Percentiles rank a stretch among this genome's conserved stretches.
These are phyloP conservation scores for Hypoxylon sp. DNA, from an alignment of 2,329 filamentous ascomycete genomes.

Conservation along the genomic window DNA sequence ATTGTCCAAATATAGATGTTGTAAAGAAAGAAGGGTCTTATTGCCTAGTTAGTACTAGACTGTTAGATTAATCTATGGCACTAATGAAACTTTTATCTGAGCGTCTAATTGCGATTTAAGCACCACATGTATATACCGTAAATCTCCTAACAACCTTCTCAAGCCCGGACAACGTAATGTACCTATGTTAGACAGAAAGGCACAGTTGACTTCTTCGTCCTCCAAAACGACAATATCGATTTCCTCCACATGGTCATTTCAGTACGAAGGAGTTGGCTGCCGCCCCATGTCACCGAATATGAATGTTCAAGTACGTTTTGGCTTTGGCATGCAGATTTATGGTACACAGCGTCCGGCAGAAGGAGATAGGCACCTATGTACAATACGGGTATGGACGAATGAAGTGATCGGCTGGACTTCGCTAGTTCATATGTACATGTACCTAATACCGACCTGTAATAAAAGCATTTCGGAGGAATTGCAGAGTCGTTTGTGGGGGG, in stretches of 20 bases:
- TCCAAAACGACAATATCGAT: constrained; percentile 18
- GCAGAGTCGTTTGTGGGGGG: constrained; percentile 29
- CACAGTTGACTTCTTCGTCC: constrained; percentile 3
- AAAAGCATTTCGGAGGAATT: constrained; percentile 28
- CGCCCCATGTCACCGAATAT: constrained; percentile 6
- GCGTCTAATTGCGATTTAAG: constrained; percentile 4
- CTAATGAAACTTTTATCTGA: constrained; percentile 14
- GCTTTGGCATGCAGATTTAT: constrained; percentile 15
- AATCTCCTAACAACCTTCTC: neutral
- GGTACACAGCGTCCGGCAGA: constrained; percentile 10
- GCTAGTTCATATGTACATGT: constrained; percentile 13
- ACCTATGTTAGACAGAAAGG: neutral
- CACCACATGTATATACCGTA: constrained; percentile 10
- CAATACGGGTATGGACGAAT: neutral
- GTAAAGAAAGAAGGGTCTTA: constrained; percentile 18
- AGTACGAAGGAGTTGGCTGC: constrained; percentile 19
- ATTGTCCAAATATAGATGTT: constrained; percentile 21
- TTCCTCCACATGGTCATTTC: constrained; percentile 26
- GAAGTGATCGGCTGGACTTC: constrained; percentile 2
- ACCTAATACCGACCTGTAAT: constrained; percentile 25
- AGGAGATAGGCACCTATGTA: neutral
- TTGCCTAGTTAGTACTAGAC: constrained; percentile 31
- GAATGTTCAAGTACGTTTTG: constrained; percentile 14
- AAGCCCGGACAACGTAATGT: neutral
- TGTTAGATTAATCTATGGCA: constrained; percentile 17